phyloP scores from a whole-genome alignment of 352 stramenopile genomes.

The Phytophthora agathidicida region DNA sequence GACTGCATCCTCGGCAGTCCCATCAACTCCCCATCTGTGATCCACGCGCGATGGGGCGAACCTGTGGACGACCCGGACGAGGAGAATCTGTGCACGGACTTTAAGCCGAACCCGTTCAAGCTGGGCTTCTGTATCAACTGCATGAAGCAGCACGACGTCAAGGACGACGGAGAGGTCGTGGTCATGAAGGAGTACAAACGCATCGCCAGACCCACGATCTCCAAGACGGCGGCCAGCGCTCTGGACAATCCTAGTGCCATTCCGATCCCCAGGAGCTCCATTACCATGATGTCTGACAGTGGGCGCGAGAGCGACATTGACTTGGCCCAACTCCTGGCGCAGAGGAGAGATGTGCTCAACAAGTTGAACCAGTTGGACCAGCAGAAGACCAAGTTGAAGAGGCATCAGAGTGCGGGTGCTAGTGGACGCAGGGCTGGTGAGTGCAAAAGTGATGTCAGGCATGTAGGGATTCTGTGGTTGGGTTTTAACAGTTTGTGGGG shows the following conservation, averaged over 20 bases:
- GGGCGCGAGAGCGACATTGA: conserved; percentile 85
- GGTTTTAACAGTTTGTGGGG: neutral
- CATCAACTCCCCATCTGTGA: conserved; percentile 77
- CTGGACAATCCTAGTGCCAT: conserved; percentile 78
- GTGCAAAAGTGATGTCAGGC: conserved; percentile 12
- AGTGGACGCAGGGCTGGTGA: conserved; percentile 51
- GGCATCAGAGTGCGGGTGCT: conserved; percentile 36
- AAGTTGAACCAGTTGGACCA: conserved; percentile 64
- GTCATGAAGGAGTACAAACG: conserved; percentile 85
- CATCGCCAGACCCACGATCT: conserved; percentile 70
- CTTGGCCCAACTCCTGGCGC: conserved; percentile 67
- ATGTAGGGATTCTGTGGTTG: neutral
- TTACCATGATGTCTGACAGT: conserved; percentile 35
- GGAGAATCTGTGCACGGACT: conserved; percentile 83
- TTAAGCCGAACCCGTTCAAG: conserved; percentile 84
- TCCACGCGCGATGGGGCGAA: conserved; percentile 88
- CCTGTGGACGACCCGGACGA: conserved; percentile 84
- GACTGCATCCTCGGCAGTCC: conserved; percentile 83
- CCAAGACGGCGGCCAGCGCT: conserved; percentile 80
- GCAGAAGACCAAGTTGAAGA: conserved; percentile 53
- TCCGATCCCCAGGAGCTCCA: conserved; percentile 35
- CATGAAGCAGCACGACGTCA: conserved; percentile 90
- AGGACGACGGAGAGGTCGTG: conserved; percentile 65
- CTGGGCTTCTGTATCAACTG: conserved; percentile 90
- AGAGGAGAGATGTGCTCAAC: conserved; percentile 80